phyloP scores from a whole-genome alignment of 331 rosid species.

The Prunus yedoensis region DNA sequence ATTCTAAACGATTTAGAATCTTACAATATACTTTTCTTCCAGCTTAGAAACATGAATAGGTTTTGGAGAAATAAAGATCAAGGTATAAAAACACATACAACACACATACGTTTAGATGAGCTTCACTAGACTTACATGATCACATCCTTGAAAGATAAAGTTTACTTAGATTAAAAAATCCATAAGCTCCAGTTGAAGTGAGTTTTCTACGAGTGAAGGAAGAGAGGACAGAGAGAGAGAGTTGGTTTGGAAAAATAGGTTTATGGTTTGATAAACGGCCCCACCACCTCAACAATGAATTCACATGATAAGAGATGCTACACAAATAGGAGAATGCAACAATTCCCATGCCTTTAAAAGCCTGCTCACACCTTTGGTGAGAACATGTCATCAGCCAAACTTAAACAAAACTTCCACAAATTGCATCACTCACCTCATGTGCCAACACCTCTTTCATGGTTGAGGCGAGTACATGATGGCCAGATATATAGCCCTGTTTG shows the following conservation, averaged over 20 bases:
- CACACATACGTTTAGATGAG: neutral
- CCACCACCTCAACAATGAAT: neutral
- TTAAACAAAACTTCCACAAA: conserved; percentile 5
- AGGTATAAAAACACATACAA: neutral
- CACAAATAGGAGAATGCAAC: too few relatives aligned
- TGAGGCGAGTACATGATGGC: conserved; percentile 59
- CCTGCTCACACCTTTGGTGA: too few relatives aligned
- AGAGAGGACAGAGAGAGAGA: neutral
- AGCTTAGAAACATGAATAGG: neutral
- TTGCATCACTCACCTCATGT: conserved; percentile 69
- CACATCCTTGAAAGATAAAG: too few relatives aligned
- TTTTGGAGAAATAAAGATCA: neutral
- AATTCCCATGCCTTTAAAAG: too few relatives aligned
- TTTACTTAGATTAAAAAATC: too few relatives aligned
- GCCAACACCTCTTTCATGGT: conserved; percentile 82
- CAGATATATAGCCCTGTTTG: conserved; percentile 71
- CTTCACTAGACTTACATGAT: neutral
- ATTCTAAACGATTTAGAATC: neutral
- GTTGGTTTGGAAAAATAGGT: neutral
- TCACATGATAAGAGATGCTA: neutral
- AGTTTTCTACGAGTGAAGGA: too few relatives aligned
- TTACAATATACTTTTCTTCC: neutral
- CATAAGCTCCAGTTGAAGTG: too few relatives aligned
- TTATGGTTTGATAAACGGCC: neutral
- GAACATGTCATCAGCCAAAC: too few relatives aligned